phyloP scores from a whole-genome alignment of 108 stramenopile genomes.

The Schizochytrium sp. region DNA sequence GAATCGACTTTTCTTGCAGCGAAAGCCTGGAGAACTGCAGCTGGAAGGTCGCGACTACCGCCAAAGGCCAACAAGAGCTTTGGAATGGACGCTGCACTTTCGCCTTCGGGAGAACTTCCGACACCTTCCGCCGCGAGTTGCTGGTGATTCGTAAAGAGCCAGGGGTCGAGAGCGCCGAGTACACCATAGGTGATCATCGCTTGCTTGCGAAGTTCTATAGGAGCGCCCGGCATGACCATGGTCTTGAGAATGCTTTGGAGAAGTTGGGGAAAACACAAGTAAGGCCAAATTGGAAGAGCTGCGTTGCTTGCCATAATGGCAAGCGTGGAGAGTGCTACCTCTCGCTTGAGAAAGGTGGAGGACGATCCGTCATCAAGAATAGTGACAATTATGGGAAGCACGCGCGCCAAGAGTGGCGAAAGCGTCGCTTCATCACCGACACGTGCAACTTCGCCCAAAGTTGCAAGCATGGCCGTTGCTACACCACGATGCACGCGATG shows the following conservation, averaged over 20 bases:
- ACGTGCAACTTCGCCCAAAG: background rate
- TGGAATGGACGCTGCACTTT: background rate
- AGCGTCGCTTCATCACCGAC: background rate
- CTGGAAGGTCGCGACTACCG: background rate
- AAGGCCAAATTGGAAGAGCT: background rate
- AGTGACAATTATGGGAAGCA: background rate
- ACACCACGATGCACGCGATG: background rate
- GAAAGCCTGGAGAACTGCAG: background rate
- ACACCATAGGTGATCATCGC: constrained; percentile 13
- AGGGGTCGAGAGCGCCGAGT: constrained; percentile 4
- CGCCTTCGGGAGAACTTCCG: background rate
- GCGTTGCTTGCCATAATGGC: background rate
- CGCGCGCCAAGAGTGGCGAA: background rate
- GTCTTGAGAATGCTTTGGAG: background rate
- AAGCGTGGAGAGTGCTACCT: background rate
- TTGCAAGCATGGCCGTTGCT: background rate
- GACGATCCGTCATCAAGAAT: constrained; percentile 14
- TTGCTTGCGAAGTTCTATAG: background rate
- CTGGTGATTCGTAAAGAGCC: background rate
- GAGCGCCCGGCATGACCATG: background rate
- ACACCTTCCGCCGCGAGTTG: background rate
- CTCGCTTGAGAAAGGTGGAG: background rate
- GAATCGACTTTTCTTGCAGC: background rate
- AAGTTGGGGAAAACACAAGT: background rate
- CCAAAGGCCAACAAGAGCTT: background rate